phyloP scores from a whole-genome alignment of 805 yeast species.

The Yarrowia alimentaria region DNA sequence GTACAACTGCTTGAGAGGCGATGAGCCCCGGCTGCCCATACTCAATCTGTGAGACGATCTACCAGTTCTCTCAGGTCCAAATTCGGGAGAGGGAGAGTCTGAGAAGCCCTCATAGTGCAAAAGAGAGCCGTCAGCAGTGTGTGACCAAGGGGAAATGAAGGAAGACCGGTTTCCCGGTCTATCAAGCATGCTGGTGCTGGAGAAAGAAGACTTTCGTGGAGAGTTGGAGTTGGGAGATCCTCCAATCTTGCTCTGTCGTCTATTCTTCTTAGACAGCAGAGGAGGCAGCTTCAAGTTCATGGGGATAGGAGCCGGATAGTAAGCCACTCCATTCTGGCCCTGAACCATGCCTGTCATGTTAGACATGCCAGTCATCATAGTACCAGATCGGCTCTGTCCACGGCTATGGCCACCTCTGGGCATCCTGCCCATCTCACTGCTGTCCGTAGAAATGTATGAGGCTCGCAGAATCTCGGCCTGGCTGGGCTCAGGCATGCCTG shows the following conservation, averaged over 20 bases:
- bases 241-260: neutral
- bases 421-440: neutral
- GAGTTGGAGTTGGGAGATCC: neutral
- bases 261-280: conserved; percentile 39
- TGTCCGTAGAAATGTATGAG: conserved; percentile 11
- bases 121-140: conserved; percentile 7
- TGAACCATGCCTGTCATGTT: no score
- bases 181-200: no score
- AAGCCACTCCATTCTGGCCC: no score
- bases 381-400: neutral
- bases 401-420: no score
- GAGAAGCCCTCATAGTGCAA: conserved; percentile 8
- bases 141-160: conserved; percentile 18
- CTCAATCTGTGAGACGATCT: neutral
- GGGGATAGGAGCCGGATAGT: conserved; percentile 43
- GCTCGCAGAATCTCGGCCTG: conserved; percentile 23
- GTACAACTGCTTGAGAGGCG: neutral
- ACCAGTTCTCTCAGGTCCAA: neutral
- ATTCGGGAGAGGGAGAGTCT: neutral
- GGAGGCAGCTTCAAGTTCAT: conserved; percentile 40
- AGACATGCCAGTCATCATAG: conserved; percentile 2
- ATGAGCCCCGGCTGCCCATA: neutral
- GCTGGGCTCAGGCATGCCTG: conserved; percentile 3
- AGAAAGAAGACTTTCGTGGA: conserved; percentile 23
- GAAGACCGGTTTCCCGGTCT: conserved; percentile 10